Conservation (phyloP, 805 yeast genomes). For the Saturnispora sanitii region DNA sequence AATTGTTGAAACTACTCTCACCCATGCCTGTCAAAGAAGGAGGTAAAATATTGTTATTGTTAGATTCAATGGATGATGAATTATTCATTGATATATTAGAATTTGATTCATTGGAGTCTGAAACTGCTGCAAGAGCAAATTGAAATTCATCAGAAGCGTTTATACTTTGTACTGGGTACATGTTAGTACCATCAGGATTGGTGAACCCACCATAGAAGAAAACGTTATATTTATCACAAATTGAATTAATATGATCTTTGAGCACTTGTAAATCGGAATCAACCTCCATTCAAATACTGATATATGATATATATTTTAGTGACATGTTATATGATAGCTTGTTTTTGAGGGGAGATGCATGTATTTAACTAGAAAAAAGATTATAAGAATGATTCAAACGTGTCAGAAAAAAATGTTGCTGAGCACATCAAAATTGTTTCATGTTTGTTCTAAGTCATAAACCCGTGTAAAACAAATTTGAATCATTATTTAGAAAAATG, state of each 20-base stretch:
- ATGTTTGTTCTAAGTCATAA: slow-evolving; percentile 4
- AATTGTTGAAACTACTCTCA: too few species aligned
- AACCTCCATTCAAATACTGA: neutral
- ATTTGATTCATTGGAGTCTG: too few species aligned
- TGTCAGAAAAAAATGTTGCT: slow-evolving; percentile 4
- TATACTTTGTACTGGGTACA: neutral
- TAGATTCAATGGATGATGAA: too few species aligned
- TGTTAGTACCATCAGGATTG: neutral
- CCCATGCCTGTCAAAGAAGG: too few species aligned
- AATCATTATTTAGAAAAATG: neutral
- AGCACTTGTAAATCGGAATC: neutral
- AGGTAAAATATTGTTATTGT: too few species aligned
- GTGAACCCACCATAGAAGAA: slow-evolving; percentile 11
- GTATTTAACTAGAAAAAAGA: neutral
- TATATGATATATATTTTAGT: neutral
- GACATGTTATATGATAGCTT: neutral
- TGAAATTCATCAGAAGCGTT: neutral
- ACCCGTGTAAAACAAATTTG: neutral
- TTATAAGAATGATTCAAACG: slow-evolving; percentile 1
- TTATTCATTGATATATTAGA: too few species aligned
- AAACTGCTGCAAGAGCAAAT: neutral
- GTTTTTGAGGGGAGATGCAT: too few species aligned
- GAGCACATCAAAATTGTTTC: slow-evolving; percentile 4
- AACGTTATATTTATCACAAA: slow-evolving; percentile 10
- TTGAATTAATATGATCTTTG: neutral